Base-by-base conservation (phyloP, 2,329 filamentous ascomycete species). In the Sclerotinia subarctica region DNA sequence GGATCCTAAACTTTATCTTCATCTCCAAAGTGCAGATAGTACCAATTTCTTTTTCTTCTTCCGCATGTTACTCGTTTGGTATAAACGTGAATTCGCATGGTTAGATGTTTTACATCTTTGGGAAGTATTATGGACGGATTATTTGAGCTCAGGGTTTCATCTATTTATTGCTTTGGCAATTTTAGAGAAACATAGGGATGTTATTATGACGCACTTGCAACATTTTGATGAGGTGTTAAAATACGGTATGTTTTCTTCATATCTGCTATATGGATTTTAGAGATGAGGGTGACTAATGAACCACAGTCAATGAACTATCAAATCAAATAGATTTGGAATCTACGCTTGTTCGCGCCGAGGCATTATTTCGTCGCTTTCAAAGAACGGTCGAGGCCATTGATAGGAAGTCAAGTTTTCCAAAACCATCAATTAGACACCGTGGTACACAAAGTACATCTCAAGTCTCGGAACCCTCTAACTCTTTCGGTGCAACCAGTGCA, bases 41-140 rank as follows among this genome's bases (percentile, higher is more conserved):
- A 99, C 95, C 32, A 99, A 99, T 78, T 99, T 99, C 80, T 99
- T 99, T 81, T 99, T 99, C 83, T 98, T 99, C 83, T 99, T 98
- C 86, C 91, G 95, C 69, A 98, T 98, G 95, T 84, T 99, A 46
- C 84, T 99, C 1, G 95, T 99, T 13, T 99, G 95, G 95, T 99
- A 95, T 80, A 99, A 99, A 82, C 90, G 95, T 59, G 95, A 99
- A 79, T 99, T 99, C 75, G 86, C 88, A 73, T 99, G 94, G 92
- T 78, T 85, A 59, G 93, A 98, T 76, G 88, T 97, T 15, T 81
- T 98, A 46, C 86, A 91, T 24, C 82, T 99, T 5, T 99, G 95
- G 95, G 95, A 99, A 79, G 84, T 86, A 0, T 81, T 98, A 2
- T 99, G 96, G 95, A 98, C 95, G 2, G 95, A 99, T 78, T 95